These are phyloP conservation scores for Artemisia tridentata DNA, from an alignment of 129 eudicot species.

Conservation along the genomic window DNA sequence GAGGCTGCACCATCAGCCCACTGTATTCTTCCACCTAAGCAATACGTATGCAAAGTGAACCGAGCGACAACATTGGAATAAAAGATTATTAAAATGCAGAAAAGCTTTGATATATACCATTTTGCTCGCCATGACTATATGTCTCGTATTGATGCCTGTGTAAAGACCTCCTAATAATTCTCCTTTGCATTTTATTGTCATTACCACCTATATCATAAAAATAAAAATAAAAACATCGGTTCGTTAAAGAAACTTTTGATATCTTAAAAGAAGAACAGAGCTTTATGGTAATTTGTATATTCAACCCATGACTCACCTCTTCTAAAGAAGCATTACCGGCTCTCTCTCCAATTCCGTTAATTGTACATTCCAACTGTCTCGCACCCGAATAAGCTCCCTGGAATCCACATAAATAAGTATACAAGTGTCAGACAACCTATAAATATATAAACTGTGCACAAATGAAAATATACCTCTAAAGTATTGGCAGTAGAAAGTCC, in stretches of 20 bases:
- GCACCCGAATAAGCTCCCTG: constrained; percentile 30
- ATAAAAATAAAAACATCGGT: background rate
- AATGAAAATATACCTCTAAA: constrained; percentile 17
- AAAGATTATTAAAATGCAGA: background rate
- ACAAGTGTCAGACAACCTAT: background rate
- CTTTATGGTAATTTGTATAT: too few species aligned
- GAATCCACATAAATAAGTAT: constrained; percentile 12
- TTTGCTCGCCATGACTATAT: constrained; percentile 20
- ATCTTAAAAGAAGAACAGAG: too few species aligned
- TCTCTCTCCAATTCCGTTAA: constrained; percentile 39
- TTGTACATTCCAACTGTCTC: constrained; percentile 29
- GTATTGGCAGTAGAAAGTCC: constrained; percentile 43
- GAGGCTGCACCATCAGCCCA: constrained; percentile 75
- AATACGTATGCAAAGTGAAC: constrained; percentile 16
- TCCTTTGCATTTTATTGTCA: constrained; percentile 30
- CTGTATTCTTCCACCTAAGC: constrained; percentile 77
- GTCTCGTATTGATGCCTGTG: constrained; percentile 30
- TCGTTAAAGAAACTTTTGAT: too few species aligned
- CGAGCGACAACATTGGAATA: background rate
- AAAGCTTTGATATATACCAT: constrained; percentile 17
- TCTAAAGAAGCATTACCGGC: constrained; percentile 42
- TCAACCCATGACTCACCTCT: constrained; percentile 17
- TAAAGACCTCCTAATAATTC: constrained; percentile 27
- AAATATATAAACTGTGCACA: constrained; percentile 5
- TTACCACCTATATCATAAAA: constrained; percentile 15